Conservation (phyloP, 2,329 filamentous ascomycete genomes). For the Aureobasidium namibiae region DNA sequence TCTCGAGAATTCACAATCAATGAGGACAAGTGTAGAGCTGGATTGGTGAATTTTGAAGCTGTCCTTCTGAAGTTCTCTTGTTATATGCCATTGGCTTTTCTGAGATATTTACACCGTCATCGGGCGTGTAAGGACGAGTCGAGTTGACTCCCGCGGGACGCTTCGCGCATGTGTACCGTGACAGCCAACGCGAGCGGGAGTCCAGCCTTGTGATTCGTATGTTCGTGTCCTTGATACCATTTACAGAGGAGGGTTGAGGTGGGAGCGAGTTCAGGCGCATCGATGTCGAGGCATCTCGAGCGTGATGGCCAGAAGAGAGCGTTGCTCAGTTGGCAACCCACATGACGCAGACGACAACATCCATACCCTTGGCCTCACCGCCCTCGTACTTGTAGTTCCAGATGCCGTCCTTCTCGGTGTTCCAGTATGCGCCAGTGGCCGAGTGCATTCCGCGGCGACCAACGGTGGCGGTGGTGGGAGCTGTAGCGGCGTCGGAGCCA, state of each 20-base stretch:
- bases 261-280: background rate
- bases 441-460: constrained; percentile 87
- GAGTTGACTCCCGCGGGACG: background rate
- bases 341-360: constrained; percentile 49
- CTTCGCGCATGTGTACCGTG: background rate
- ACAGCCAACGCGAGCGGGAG: background rate
- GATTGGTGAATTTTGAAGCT: background rate
- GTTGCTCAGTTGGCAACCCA: constrained; percentile 62
- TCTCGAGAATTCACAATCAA: constrained; percentile 19
- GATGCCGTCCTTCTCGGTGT: constrained; percentile 83
- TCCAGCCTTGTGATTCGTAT: background rate
- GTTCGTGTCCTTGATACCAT: constrained; percentile 6
- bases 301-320: background rate
- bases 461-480: constrained; percentile 34
- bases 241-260: background rate
- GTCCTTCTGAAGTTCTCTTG: background rate
- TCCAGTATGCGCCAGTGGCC: constrained; percentile 80
- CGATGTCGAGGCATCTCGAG: background rate
- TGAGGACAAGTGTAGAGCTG: background rate
- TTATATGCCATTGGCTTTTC: background rate
- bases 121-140: background rate
- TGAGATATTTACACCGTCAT: background rate
- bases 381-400: constrained; percentile 80
- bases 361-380: constrained; percentile 43
- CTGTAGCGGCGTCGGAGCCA: constrained; percentile 39